Evolutionary conservation across 371 early-diverging fungal genomes (phyloP).

Genomic region (Mortierella sp.): DNA sequence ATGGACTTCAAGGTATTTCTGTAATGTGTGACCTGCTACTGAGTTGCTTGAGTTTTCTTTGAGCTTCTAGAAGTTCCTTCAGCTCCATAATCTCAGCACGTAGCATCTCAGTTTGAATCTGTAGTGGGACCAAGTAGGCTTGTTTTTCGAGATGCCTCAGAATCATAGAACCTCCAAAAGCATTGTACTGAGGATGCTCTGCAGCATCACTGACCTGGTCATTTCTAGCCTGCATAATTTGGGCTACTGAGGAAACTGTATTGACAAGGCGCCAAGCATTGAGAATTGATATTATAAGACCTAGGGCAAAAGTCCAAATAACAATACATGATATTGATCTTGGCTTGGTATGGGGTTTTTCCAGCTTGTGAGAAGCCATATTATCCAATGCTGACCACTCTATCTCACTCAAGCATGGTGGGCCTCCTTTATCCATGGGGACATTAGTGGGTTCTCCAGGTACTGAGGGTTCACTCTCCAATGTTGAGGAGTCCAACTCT

Average conservation of each 20-base stretch:
- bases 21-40: neutral
- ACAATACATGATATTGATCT: neutral
- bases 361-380: neutral
- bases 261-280: constrained; percentile 1
- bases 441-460: too few relatives aligned
- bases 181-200: neutral
- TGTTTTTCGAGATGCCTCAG: neutral
- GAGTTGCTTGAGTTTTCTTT: neutral
- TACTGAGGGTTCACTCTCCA: too few relatives aligned
- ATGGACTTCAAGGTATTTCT: neutral
- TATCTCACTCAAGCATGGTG: neutral
- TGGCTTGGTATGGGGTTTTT: neutral
- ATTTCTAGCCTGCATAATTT: neutral
- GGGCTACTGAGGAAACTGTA: neutral
- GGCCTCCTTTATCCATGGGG: too few relatives aligned
- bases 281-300: neutral
- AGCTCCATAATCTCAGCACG: constrained; percentile 2
- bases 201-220: neutral
- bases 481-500: too few relatives aligned
- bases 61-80: neutral
- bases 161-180: neutral
- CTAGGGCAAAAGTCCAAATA: neutral
- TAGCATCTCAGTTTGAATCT: neutral
- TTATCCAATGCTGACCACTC: neutral
- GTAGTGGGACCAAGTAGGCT: constrained; percentile 2